Evolutionary conservation across 768 basidiomycete genomes (phyloP).

Genomic region (Rhodotorula toruloides): DNA sequence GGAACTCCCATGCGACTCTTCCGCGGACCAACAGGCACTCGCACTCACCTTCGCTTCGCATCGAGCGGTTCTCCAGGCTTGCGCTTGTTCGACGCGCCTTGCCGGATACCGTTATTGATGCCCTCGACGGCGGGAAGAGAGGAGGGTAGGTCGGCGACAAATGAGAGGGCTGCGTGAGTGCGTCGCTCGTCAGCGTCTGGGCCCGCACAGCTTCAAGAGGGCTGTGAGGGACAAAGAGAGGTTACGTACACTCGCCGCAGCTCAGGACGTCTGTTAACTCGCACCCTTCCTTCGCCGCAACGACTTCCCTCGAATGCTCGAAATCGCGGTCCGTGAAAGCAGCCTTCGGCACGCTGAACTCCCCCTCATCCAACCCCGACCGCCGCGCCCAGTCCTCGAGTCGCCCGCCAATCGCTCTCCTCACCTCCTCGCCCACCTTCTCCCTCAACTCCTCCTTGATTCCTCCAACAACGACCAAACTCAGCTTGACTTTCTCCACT

Average conservation of each 20-base stretch:
- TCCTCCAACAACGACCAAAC: conserved; percentile 66
- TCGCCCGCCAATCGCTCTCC: conserved; percentile 68
- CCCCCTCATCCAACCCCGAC: conserved; percentile 34
- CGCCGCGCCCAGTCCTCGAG: conserved; percentile 53
- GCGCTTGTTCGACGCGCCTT: conserved; percentile 66
- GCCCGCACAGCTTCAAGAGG: conserved; percentile 28
- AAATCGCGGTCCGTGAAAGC: not conserved
- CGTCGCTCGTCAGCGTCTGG: not conserved
- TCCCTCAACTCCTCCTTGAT: conserved; percentile 50
- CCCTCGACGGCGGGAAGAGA: conserved; percentile 62
- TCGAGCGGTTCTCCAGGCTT: conserved; percentile 52
- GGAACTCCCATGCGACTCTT: not conserved
- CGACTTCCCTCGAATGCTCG: conserved; percentile 1
- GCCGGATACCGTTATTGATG: conserved; percentile 70
- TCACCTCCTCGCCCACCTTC: conserved; percentile 45
- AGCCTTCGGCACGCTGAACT: not conserved
- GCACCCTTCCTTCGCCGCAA: not conserved
- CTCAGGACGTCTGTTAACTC: conserved; percentile 4
- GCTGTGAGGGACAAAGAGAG: not conserved
- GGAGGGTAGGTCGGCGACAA: conserved; percentile 1
- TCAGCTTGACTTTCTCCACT: conserved; percentile 61
- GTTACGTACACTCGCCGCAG: conserved; percentile 21
- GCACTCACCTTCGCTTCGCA: conserved; percentile 58
- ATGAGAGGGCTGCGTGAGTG: not conserved
- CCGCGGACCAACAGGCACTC: not conserved